Conservation (phyloP, 331 rosid species). For the Malus hybrid region DNA sequence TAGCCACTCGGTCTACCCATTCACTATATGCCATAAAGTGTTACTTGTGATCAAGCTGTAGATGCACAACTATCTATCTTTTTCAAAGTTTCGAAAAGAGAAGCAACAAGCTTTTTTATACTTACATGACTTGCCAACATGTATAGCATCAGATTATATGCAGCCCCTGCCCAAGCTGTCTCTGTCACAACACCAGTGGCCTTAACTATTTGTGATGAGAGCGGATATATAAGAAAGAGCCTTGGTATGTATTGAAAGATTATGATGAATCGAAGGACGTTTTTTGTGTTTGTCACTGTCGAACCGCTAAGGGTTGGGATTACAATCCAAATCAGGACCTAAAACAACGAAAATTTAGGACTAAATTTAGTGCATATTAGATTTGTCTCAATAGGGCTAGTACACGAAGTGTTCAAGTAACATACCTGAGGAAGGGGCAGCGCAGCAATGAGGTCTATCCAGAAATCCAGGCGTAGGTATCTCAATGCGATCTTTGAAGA, state of each 20-base stretch:
- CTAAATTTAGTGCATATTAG: not conserved
- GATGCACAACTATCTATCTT: not conserved
- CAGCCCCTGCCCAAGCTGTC: conserved; percentile 97
- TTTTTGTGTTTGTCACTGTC: conserved; percentile 69
- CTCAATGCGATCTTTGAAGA: conserved; percentile 55
- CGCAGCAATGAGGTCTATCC: conserved; percentile 70
- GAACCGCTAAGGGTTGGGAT: conserved; percentile 75
- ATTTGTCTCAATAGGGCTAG: not conserved
- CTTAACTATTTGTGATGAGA: conserved; percentile 75
- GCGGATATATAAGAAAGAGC: conserved; percentile 74
- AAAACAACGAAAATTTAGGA: conserved; percentile 2
- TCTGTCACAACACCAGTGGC: conserved; percentile 81
- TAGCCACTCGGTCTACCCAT: too few species aligned
- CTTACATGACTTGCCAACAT: conserved; percentile 98
- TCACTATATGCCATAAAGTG: not conserved
- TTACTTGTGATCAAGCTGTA: not conserved
- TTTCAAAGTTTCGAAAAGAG: not conserved
- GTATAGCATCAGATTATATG: conserved; percentile 78
- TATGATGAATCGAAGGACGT: conserved; percentile 65
- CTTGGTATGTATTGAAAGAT: conserved; percentile 76
- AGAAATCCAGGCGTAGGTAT: conserved; percentile 55
- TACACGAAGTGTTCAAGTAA: not conserved
- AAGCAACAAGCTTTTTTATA: conserved; percentile 6
- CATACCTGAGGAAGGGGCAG: conserved; percentile 87
- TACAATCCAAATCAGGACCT: conserved; percentile 79